phyloP scores from a whole-genome alignment of 768 basidiomycete species.

The Imleria badia region DNA sequence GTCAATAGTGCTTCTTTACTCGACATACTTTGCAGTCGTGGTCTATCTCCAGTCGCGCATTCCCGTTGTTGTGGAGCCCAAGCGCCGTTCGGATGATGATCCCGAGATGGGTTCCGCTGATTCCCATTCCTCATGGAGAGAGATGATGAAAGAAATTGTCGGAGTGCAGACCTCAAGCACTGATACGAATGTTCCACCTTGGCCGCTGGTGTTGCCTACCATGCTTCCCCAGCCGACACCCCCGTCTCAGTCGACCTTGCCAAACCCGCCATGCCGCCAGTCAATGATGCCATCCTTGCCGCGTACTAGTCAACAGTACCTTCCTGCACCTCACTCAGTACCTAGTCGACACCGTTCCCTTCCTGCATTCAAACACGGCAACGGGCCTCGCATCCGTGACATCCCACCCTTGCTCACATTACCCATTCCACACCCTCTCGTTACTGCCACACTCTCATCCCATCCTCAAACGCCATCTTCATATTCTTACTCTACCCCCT shows the following conservation, averaged over 20 bases:
- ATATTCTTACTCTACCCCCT: neutral
- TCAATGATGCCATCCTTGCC: slow-evolving; percentile 4
- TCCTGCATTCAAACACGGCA: slow-evolving; percentile 19
- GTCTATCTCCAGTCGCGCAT: slow-evolving; percentile 36
- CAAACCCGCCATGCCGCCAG: slow-evolving; percentile 10
- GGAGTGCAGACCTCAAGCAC: neutral
- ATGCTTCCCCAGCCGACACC: neutral
- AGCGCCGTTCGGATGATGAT: slow-evolving; percentile 9
- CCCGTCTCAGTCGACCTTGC: slow-evolving; percentile 1
- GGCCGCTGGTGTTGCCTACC: slow-evolving; percentile 11
- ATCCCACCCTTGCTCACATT: neutral
- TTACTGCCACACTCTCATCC: neutral
- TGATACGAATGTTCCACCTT: neutral
- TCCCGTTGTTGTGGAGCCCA: slow-evolving; percentile 17
- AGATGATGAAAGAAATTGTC: neutral
- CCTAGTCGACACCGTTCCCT: slow-evolving; percentile 24
- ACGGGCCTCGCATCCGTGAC: neutral
- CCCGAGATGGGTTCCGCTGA: slow-evolving; percentile 18
- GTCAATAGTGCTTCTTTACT: slow-evolving; percentile 43
- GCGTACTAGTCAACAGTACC: neutral
- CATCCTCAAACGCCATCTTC: slow-evolving; percentile 12
- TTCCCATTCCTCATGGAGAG: slow-evolving; percentile 4
- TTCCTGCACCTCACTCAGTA: neutral
- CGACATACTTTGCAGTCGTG: slow-evolving; percentile 39
- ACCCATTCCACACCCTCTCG: slow-evolving; percentile 1